phyloP scores from a whole-genome alignment of 257 asterid genomes.

The Solanum megistacrolobum region DNA sequence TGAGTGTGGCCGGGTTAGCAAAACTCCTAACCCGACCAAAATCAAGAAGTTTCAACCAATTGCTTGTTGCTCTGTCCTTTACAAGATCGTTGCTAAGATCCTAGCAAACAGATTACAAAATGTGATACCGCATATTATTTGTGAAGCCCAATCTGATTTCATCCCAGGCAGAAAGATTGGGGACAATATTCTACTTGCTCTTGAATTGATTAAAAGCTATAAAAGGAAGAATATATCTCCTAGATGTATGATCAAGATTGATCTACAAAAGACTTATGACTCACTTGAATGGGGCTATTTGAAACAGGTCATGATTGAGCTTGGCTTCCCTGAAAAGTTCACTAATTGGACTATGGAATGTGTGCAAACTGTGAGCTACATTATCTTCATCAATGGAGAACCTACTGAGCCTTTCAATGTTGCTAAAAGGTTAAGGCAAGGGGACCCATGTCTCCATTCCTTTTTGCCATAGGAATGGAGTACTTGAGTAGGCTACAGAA shows the following conservation, averaged over 20 bases:
- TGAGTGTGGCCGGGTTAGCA: too few species aligned
- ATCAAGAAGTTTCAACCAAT: background rate
- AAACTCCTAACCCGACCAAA: too few species aligned
- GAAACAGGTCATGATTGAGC: background rate
- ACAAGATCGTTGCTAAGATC: background rate
- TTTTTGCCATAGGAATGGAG: background rate
- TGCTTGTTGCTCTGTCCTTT: background rate
- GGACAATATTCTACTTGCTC: background rate
- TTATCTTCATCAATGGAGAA: background rate
- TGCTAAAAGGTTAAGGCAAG: background rate
- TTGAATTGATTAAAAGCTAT: background rate
- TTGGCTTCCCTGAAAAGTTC: background rate
- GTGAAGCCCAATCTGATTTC: background rate
- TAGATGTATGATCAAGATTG: background rate
- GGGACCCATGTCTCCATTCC: background rate
- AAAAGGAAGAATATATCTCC: background rate
- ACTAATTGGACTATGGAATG: background rate
- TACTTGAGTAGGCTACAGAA: background rate
- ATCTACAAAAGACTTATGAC: too few species aligned
- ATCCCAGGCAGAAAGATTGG: background rate
- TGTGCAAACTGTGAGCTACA: background rate
- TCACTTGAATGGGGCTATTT: background rate
- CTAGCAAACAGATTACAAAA: background rate
- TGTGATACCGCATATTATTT: background rate
- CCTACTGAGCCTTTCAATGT: background rate